Evolutionary conservation across 1,284 basidiomycete species (phyloP).

Genomic region (Peniophora sp.): DNA sequence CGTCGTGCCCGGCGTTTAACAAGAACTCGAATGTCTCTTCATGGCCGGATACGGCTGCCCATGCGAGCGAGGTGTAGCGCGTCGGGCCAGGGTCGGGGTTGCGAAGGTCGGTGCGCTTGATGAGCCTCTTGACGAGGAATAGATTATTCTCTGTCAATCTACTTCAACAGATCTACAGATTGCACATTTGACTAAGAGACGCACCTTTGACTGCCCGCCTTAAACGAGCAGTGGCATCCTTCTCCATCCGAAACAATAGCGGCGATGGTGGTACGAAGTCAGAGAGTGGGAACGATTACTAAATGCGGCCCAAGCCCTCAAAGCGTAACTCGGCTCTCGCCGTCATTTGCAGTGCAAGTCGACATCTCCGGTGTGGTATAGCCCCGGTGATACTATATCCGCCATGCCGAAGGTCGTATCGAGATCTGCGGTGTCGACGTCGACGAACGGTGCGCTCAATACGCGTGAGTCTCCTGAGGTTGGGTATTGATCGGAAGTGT

Average conservation of each 20-base stretch:
- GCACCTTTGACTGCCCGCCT: slow-evolving; percentile 74
- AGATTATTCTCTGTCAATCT: slow-evolving; percentile 76
- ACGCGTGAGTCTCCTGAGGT: slow-evolving; percentile 6
- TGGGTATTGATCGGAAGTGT: slow-evolving; percentile 3
- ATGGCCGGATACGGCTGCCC: slow-evolving; percentile 78
- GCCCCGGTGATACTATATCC: neutral
- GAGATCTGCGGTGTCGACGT: slow-evolving; percentile 72
- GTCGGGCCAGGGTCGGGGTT: slow-evolving; percentile 74
- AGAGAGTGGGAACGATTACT: neutral
- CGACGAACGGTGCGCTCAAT: slow-evolving; percentile 57
- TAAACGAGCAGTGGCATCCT: slow-evolving; percentile 66
- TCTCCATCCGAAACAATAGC: slow-evolving; percentile 57
- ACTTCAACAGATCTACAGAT: slow-evolving; percentile 5
- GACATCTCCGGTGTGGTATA: neutral
- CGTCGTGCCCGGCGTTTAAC: slow-evolving; percentile 78
- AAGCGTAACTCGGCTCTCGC: neutral
- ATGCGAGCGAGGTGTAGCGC: slow-evolving; percentile 80
- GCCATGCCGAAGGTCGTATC: slow-evolving; percentile 77
- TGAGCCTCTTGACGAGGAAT: slow-evolving; percentile 77
- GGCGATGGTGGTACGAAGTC: slow-evolving; percentile 6
- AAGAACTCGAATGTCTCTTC: slow-evolving; percentile 89
- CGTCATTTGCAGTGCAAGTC: neutral
- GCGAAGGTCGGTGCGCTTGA: slow-evolving; percentile 77
- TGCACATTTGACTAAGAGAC: slow-evolving; percentile 9
- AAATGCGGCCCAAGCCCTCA: neutral